These are phyloP conservation scores for Pseudocercospora macadamiae DNA, from an alignment of 2,329 filamentous ascomycete genomes.

Conservation along the genomic window DNA sequence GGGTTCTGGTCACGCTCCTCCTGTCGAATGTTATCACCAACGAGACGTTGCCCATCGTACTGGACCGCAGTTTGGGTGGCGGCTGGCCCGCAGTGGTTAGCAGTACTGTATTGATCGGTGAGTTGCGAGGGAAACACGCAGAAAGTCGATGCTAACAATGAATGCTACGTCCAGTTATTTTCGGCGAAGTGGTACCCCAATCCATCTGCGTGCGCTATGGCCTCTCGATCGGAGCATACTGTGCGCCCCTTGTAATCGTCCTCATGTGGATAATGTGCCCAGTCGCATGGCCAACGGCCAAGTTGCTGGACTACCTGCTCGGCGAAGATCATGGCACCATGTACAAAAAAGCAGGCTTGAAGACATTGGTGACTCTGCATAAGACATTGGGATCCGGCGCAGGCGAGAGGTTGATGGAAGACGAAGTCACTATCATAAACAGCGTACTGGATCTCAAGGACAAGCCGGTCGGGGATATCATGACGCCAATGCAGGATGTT, in stretches of 20 bases:
- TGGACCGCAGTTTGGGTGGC: slow-evolving; percentile 90
- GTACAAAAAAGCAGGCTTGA: slow-evolving; percentile 97
- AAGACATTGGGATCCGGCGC: slow-evolving; percentile 84
- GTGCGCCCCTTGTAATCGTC: slow-evolving; percentile 81
- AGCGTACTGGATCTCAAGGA: slow-evolving; percentile 95
- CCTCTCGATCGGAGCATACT: slow-evolving; percentile 89
- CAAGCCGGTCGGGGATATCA: slow-evolving; percentile 91
- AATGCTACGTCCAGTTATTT: slow-evolving; percentile 70
- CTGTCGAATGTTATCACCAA: slow-evolving; percentile 98
- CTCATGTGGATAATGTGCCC: slow-evolving; percentile 94
- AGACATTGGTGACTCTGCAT: slow-evolving; percentile 93
- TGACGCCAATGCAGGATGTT: slow-evolving; percentile 98
- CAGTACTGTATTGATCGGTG: slow-evolving; percentile 92
- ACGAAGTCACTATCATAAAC: slow-evolving; percentile 98
- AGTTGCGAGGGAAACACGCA: slow-evolving; percentile 29
- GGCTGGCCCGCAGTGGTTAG: slow-evolving; percentile 93
- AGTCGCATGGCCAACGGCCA: slow-evolving; percentile 91
- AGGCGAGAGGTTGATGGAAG: slow-evolving; percentile 85
- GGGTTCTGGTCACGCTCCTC: slow-evolving; percentile 92
- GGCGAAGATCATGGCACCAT: slow-evolving; percentile 94
- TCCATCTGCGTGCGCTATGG: slow-evolving; percentile 96
- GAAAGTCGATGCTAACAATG: slow-evolving; percentile 19
- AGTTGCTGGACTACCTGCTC: slow-evolving; percentile 88
- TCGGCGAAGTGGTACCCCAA: slow-evolving; percentile 94
- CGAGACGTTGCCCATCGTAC: slow-evolving; percentile 90